Conservation (phyloP, 2,329 filamentous ascomycete species). For the Botrytis fabae region DNA sequence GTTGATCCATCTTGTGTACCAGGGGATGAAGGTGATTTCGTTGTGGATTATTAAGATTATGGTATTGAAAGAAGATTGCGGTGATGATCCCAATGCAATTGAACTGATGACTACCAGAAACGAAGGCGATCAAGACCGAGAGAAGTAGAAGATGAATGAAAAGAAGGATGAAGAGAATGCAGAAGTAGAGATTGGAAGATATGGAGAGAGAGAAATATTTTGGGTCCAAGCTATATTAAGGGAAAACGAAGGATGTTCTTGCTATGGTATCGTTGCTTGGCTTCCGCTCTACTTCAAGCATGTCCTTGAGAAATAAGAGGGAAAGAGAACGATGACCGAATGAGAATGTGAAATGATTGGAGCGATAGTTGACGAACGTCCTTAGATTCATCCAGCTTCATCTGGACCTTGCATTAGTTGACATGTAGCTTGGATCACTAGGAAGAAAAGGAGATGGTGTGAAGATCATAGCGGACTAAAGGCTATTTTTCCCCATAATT, state of each 20-base stretch:
- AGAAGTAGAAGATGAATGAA: background rate
- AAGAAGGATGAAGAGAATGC: background rate
- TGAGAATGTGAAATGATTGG: background rate
- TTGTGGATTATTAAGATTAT: background rate
- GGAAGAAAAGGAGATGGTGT: background rate
- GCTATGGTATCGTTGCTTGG: background rate
- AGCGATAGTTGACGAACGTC: background rate
- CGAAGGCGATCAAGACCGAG: background rate
- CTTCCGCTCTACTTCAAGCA: background rate
- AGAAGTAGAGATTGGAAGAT: background rate
- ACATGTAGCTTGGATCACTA: background rate
- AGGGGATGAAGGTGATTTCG: too few relatives aligned
- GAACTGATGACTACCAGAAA: background rate
- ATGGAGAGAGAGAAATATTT: background rate
- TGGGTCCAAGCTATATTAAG: background rate
- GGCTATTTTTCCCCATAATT: background rate
- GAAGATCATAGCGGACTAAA: background rate
- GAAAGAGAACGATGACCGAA: background rate
- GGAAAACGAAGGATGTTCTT: background rate
- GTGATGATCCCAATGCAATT: background rate
- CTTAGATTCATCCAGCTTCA: background rate
- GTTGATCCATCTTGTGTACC: constrained; percentile 6
- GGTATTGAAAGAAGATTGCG: background rate
- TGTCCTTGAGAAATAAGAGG: background rate
- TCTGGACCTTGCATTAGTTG: constrained; percentile 7